phyloP scores from a whole-genome alignment of 352 stramenopile species.

The Blastocystis sp. region DNA sequence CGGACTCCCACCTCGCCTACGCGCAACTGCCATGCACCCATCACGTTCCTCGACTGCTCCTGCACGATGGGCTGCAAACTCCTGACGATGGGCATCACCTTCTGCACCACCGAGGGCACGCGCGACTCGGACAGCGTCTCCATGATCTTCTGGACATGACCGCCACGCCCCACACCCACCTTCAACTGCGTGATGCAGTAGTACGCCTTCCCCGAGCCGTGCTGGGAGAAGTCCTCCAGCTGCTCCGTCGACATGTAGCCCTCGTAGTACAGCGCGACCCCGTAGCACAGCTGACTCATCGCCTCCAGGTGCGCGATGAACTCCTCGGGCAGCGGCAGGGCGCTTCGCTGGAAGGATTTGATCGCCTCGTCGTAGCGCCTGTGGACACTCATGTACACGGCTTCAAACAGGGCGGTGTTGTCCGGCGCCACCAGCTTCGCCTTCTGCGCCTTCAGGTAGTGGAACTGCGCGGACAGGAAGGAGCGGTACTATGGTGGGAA shows the following conservation, averaged over 20 bases:
- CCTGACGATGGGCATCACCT: slow-evolving; percentile 5
- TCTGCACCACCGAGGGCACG: not conserved
- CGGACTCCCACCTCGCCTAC: not conserved
- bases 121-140: not conserved
- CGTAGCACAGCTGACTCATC: slow-evolving; percentile 29
- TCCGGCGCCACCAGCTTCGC: not conserved
- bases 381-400: slow-evolving; percentile 26
- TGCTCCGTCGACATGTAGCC: slow-evolving; percentile 58
- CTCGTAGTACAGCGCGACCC: slow-evolving; percentile 31
- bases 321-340: not conserved
- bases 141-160: slow-evolving; percentile 1
- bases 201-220: slow-evolving; percentile 34
- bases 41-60: not conserved
- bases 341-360: not conserved
- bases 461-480: not conserved
- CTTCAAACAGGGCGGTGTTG: not conserved
- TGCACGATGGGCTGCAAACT: not conserved
- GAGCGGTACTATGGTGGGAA: not conserved
- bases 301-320: not conserved
- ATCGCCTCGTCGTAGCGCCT: slow-evolving; percentile 16
- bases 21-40: slow-evolving; percentile 28
- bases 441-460: slow-evolving; percentile 49
- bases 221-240: slow-evolving; percentile 16
- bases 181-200: slow-evolving; percentile 21
- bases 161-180: not conserved